Conservation (phyloP, 2,329 filamentous ascomycete genomes). For the Diatrype stigma region DNA sequence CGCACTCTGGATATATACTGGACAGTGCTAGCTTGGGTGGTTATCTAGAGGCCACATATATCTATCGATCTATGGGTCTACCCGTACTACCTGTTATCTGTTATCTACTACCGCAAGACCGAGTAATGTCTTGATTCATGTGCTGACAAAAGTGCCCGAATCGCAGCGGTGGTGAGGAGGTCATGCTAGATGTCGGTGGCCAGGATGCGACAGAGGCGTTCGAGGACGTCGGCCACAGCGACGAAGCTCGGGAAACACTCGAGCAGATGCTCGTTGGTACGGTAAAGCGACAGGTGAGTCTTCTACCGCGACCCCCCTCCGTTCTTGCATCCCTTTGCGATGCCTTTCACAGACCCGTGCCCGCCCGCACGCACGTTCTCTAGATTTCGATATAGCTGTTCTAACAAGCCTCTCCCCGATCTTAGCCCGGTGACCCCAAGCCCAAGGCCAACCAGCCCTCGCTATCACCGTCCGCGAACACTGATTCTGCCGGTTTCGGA, state of each 20-base stretch:
- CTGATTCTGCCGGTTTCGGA: constrained; percentile 57
- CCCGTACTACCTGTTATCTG: too few relatives aligned
- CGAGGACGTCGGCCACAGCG: constrained; percentile 98
- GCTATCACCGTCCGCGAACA: constrained; percentile 45
- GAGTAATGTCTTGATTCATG: too few relatives aligned
- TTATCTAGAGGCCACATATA: too few relatives aligned
- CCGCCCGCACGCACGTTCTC: not conserved
- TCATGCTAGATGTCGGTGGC: constrained; percentile 90
- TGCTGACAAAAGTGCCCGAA: constrained; percentile 20
- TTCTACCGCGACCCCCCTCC: constrained; percentile 4
- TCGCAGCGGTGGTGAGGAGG: constrained; percentile 91
- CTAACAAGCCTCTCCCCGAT: not conserved
- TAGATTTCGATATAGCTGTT: not conserved
- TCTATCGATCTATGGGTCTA: too few relatives aligned
- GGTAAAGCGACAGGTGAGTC: constrained; percentile 74
- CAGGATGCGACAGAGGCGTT: constrained; percentile 98
- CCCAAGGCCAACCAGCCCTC: constrained; percentile 56
- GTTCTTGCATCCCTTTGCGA: not conserved
- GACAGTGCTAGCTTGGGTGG: too few relatives aligned
- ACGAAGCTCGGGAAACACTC: constrained; percentile 95
- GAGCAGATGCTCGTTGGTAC: constrained; percentile 68
- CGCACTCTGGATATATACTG: too few relatives aligned
- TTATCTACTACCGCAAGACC: too few relatives aligned
- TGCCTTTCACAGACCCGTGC: constrained; percentile 1
- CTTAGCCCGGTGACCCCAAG: constrained; percentile 71